These are phyloP conservation scores for Camelina laxa DNA, from an alignment of 345 rosid genomes.

Conservation along the genomic window DNA sequence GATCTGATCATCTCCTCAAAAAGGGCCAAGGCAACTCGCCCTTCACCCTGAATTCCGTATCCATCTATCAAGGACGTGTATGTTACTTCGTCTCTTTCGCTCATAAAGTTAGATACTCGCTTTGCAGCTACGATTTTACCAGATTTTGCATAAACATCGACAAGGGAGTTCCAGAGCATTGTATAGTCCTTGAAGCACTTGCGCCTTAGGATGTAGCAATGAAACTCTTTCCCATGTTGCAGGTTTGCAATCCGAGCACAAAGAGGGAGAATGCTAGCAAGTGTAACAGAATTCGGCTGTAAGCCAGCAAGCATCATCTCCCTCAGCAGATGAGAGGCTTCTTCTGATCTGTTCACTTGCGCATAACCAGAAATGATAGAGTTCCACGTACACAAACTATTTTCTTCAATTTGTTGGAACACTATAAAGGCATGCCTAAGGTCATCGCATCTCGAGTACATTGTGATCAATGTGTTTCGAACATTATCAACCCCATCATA, in stretches of 20 bases:
- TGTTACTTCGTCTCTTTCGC: slow-evolving; percentile 65
- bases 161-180: slow-evolving; percentile 70
- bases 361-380: slow-evolving; percentile 71
- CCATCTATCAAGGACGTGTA: slow-evolving; percentile 84
- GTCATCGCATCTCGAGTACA: slow-evolving; percentile 73
- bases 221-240: slow-evolving; percentile 89
- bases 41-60: slow-evolving; percentile 74
- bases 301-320: slow-evolving; percentile 67
- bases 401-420: slow-evolving; percentile 51
- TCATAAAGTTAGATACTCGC: slow-evolving; percentile 62
- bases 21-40: slow-evolving; percentile 53
- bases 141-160: slow-evolving; percentile 81
- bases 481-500: slow-evolving; percentile 53
- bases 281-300: slow-evolving; percentile 68
- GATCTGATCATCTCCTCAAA: slow-evolving; percentile 61
- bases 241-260: slow-evolving; percentile 81
- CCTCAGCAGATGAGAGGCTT: slow-evolving; percentile 63
- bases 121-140: slow-evolving; percentile 63
- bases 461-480: slow-evolving; percentile 69
- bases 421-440: slow-evolving; percentile 51
- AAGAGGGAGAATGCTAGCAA: slow-evolving; percentile 77
- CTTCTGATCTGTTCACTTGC: slow-evolving; percentile 59
- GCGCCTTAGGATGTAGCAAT: slow-evolving; percentile 66
- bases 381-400: slow-evolving; percentile 72
- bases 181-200: slow-evolving; percentile 52